A percentile compares a stretch with the other conserved stretches of the same genome.
Evolutionary conservation across 2,329 filamentous ascomycete species (phyloP).

Genomic region (Exophiala lecanii-corni): DNA sequence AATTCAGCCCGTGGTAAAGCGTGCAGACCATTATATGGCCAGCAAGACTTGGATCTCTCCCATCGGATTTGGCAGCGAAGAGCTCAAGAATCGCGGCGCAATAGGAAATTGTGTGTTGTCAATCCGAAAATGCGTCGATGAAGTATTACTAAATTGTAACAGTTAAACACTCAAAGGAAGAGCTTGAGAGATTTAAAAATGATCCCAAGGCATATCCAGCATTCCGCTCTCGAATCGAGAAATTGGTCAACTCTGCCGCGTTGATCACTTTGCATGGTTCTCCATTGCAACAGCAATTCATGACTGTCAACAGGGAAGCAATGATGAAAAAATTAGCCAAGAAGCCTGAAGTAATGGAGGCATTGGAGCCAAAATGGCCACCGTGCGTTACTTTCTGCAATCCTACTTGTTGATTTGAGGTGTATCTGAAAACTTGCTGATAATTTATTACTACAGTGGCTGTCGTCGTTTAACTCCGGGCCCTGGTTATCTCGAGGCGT

Average conservation of each 20-base stretch:
- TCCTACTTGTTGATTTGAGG: no score
- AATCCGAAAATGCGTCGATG: no score
- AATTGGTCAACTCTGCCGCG: slow-evolving; percentile 11
- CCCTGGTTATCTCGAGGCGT: slow-evolving; percentile 34
- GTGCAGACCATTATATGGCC: slow-evolving; percentile 25
- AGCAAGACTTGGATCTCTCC: slow-evolving; percentile 28
- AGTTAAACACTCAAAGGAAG: no score
- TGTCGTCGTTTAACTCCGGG: slow-evolving; percentile 43
- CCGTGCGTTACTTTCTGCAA: no score
- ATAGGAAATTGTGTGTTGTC: no score
- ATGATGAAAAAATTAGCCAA: slow-evolving; percentile 22
- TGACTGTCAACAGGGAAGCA: background rate
- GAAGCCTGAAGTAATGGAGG: slow-evolving; percentile 26
- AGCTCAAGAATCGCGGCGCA: no score
- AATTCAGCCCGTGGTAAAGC: slow-evolving; percentile 32
- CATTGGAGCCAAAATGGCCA: slow-evolving; percentile 14
- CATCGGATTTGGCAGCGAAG: slow-evolving; percentile 1
- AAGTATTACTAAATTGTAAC: no score
- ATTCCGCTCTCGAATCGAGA: slow-evolving; percentile 30
- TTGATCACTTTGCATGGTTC: slow-evolving; percentile 3
- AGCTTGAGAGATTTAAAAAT: slow-evolving; percentile 13
- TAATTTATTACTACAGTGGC: no score
- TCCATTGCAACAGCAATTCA: background rate
- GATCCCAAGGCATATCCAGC: slow-evolving; percentile 20
- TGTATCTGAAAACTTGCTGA: no score